Conservation (phyloP, 164 flowering plant genomes). For the Aristolochia californica region DNA sequence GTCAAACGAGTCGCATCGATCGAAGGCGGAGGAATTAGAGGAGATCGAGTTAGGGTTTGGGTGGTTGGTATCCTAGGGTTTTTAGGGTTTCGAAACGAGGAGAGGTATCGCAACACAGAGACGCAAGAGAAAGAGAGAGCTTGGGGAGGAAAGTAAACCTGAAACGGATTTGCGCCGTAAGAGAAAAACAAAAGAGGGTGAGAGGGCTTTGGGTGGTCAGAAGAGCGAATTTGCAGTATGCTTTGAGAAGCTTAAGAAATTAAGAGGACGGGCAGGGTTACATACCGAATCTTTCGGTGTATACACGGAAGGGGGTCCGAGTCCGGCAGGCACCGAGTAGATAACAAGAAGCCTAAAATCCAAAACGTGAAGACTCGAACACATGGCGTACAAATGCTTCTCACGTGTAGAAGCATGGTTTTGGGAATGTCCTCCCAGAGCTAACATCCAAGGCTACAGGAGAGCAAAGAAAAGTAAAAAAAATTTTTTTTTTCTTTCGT, state of each 20-base stretch:
- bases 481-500: too few relatives aligned
- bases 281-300: background rate
- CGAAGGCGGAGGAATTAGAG: background rate
- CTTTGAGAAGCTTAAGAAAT: slow-evolving; percentile 10
- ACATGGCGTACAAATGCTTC: too few relatives aligned
- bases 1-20: background rate
- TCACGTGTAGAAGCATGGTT: too few relatives aligned
- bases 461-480: too few relatives aligned
- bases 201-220: slow-evolving; percentile 47
- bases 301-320: background rate
- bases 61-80: background rate
- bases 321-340: too few relatives aligned
- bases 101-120: too few relatives aligned
- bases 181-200: slow-evolving; percentile 14
- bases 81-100: slow-evolving; percentile 1
- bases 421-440: too few relatives aligned
- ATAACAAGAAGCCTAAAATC: too few relatives aligned
- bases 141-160: too few relatives aligned
- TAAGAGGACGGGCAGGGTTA: background rate
- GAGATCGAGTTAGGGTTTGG: background rate
- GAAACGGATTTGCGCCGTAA: background rate
- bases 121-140: background rate
- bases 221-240: slow-evolving; percentile 21
- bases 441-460: too few relatives aligned
- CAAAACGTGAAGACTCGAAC: too few relatives aligned